Evolutionary conservation across 768 basidiomycete genomes (phyloP), one percentile per base, ranked within the genome.

Genomic region (Boletus subparvulus): DNA sequence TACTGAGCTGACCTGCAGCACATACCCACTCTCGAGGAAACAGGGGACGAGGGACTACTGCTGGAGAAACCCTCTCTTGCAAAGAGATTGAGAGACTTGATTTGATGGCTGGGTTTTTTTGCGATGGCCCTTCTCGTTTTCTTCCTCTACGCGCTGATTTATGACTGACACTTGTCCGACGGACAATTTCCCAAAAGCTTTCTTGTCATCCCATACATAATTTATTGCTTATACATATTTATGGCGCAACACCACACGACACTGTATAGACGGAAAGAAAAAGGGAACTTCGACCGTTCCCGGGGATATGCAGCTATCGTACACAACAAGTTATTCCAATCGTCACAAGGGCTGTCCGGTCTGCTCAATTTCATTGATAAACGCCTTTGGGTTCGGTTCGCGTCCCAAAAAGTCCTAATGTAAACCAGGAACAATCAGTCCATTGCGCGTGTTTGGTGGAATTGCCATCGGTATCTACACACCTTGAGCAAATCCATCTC

Each of bases 371-470:
- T 84, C 83, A 56, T 86, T 71, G 56, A 87, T 70, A 71, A 92
- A 92, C 5, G 91, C 91, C 30, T 87, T 83, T 56, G 83, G 85
- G 62, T 87, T 87, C 24, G 90, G 88, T 46, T 78, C 76, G 19
- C 90, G 80, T 6, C 90, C 90, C 47, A 92, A 79, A 81, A 93
- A 92, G 61, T 85, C 84, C 88, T 90, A 55, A 4, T 3, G 14
- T 3, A 17, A 47, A 50, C 7, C 14, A 36, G 21, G 7, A 10
- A 17, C 14, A 16, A 46, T 57, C 40, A 50, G 6, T 36, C 4
- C 35, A 21, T 17, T 7, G 19, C 10, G 28, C 33, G 17, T 9
- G 17, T 17, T 16, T 17, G 9, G 26, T 35, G 13, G 11, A 21
- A 21, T 21, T 21, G 21, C n/a, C 3, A 30, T 16, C 21, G 21